Evolutionary conservation across 768 basidiomycete genomes (phyloP).

Genomic region (Trametes villosa): DNA sequence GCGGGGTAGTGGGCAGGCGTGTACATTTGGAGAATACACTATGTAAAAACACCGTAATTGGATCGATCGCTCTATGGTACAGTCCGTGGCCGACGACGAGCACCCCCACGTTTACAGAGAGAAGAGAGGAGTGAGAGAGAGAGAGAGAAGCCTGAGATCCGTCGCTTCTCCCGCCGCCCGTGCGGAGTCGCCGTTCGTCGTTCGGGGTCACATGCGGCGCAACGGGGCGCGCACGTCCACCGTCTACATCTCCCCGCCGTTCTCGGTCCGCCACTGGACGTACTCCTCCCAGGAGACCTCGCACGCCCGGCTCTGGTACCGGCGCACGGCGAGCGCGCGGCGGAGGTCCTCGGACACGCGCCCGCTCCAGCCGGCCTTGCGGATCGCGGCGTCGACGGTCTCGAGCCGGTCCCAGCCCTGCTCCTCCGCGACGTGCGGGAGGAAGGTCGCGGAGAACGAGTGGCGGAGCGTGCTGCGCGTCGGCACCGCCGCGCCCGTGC

Average conservation of each 20-base stretch:
- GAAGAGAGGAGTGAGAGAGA: not conserved
- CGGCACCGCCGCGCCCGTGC: too few species aligned
- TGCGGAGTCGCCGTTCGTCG: too few species aligned
- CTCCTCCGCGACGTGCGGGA: conserved; percentile 90
- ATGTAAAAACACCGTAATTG: conserved; percentile 17
- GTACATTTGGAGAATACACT: conserved; percentile 14
- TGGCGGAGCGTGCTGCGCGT: conserved; percentile 54
- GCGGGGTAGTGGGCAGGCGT: not conserved
- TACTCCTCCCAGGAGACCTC: conserved; percentile 78
- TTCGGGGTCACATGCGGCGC: too few species aligned
- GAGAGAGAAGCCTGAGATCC: conserved; percentile 6
- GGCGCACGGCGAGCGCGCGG: conserved; percentile 71
- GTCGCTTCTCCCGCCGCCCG: too few species aligned
- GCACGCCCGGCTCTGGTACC: conserved; percentile 81
- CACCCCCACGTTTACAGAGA: not conserved
- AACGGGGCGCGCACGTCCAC: not conserved
- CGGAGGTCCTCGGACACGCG: conserved; percentile 81
- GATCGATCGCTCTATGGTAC: conserved; percentile 15
- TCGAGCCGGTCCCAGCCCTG: conserved; percentile 95
- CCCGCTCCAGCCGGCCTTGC: conserved; percentile 91
- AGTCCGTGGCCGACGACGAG: conserved; percentile 10
- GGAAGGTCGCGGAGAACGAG: conserved; percentile 83
- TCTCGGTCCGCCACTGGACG: conserved; percentile 67
- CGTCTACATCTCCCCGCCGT: conserved; percentile 46
- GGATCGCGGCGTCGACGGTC: conserved; percentile 88